Evolutionary conservation across 1,284 basidiomycete genomes (phyloP).

Genomic region (Stereum hirsutum): DNA sequence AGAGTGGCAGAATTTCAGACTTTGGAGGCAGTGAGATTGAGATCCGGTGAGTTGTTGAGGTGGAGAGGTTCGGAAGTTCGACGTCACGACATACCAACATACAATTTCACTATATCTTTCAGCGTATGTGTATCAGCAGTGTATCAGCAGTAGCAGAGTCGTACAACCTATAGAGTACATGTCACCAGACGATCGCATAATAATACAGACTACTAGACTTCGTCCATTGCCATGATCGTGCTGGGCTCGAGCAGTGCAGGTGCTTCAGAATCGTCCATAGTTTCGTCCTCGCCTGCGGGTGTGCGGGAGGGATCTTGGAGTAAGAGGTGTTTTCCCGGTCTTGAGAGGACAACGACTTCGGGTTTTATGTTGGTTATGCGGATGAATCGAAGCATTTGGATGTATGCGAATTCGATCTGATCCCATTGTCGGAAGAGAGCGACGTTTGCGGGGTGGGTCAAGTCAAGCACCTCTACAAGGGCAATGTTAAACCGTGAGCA

Average conservation of each 20-base stretch:
- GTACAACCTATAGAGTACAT: slow-evolving; percentile 6
- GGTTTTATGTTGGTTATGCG: slow-evolving; percentile 56
- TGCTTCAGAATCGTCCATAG: slow-evolving; percentile 25
- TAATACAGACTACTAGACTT: no score
- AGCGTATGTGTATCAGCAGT: not conserved
- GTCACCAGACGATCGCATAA: slow-evolving; percentile 7
- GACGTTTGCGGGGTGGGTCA: slow-evolving; percentile 69
- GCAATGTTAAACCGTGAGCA: slow-evolving; percentile 1
- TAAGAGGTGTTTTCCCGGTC: slow-evolving; percentile 47
- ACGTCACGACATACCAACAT: no score
- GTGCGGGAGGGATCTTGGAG: slow-evolving; percentile 1
- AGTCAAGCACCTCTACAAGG: slow-evolving; percentile 69
- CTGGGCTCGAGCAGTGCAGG: slow-evolving; percentile 25
- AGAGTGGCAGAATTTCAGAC: slow-evolving; percentile 23
- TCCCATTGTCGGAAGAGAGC: slow-evolving; percentile 74
- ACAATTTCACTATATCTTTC: no score
- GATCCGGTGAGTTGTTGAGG: no score
- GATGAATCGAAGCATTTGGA: slow-evolving; percentile 69
- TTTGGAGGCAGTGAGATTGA: slow-evolving; percentile 15
- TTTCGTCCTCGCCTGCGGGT: slow-evolving; percentile 10
- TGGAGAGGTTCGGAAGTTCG: no score
- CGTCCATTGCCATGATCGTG: slow-evolving; percentile 36
- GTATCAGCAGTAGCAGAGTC: not conserved
- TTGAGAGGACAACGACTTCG: slow-evolving; percentile 38
- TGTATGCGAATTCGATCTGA: slow-evolving; percentile 63